Conservation (phyloP, 805 yeast genomes). For the Candida bentonensis region DNA sequence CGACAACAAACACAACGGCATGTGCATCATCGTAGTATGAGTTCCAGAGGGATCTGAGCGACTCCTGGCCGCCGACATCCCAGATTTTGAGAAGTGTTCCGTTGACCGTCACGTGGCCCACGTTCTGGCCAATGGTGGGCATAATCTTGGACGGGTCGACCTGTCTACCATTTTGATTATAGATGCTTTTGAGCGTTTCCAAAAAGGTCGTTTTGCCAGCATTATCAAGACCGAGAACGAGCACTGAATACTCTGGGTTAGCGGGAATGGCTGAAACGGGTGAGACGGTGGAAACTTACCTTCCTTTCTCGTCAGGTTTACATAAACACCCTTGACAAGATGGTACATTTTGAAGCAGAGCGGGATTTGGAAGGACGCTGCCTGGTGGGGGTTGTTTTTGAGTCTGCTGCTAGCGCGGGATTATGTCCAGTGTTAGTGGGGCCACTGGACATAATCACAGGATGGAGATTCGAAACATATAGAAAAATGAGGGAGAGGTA, state of each 20-base stretch:
- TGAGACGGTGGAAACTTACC: constrained; percentile 18
- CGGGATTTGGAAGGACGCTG: too few species aligned
- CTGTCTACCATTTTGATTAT: constrained; percentile 29
- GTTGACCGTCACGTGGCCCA: constrained; percentile 28
- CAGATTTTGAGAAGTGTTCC: constrained; percentile 53
- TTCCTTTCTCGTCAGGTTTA: constrained; percentile 42
- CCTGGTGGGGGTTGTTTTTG: too few species aligned
- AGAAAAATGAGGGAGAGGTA: too few species aligned
- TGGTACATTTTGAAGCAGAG: constrained; percentile 61
- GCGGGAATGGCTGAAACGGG: not conserved
- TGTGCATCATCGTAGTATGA: constrained; percentile 77
- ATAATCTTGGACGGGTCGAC: constrained; percentile 29
- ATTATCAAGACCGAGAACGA: constrained; percentile 83
- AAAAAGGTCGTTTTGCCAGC: constrained; percentile 87
- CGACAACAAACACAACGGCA: constrained; percentile 85
- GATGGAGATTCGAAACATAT: too few species aligned
- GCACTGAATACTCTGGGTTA: constrained; percentile 46
- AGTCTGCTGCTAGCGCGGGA: too few species aligned
- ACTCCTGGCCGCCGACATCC: constrained; percentile 94
- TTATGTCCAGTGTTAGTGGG: too few species aligned
- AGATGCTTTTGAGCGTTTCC: constrained; percentile 48
- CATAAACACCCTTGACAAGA: constrained; percentile 46
- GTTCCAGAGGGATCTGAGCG: constrained; percentile 76
- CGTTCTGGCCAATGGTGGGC: constrained; percentile 93
- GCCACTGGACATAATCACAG: too few species aligned